These are phyloP conservation scores for Gossypium rotundifolium DNA, from an alignment of 345 rosid species.

Conservation along the genomic window DNA sequence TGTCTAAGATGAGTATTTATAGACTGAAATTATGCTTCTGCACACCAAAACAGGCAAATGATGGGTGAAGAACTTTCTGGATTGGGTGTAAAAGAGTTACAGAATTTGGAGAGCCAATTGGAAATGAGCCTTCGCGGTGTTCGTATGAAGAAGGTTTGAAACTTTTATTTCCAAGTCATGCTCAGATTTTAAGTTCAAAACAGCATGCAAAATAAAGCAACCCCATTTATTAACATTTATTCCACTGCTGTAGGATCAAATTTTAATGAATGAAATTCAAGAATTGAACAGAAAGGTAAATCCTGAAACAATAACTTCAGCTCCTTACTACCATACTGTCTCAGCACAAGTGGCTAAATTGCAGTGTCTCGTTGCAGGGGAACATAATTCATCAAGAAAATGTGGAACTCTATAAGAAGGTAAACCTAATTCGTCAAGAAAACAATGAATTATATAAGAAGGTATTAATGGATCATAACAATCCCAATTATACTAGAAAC, in stretches of 20 bases:
- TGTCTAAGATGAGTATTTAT: not conserved
- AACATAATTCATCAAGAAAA: conserved; percentile 57
- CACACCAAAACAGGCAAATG: conserved; percentile 50
- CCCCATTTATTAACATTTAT: conserved; percentile 5
- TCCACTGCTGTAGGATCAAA: conserved; percentile 43
- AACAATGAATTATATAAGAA: conserved; percentile 40
- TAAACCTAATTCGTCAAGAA: conserved; percentile 45
- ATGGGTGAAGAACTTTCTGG: conserved; percentile 78
- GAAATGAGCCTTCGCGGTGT: conserved; percentile 52
- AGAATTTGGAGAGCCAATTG: conserved; percentile 50
- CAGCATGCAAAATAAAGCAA: not conserved
- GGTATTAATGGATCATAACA: conserved; percentile 20
- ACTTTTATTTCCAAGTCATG: conserved; percentile 1
- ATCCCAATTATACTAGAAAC: conserved; percentile 4
- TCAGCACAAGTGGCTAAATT: conserved; percentile 17
- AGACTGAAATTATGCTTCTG: conserved; percentile 6
- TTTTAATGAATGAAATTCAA: conserved; percentile 54
- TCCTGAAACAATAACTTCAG: conserved; percentile 7
- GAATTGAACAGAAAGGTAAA: conserved; percentile 51
- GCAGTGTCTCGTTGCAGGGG: conserved; percentile 38
- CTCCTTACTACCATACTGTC: conserved; percentile 3
- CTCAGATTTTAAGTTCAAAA: conserved; percentile 9
- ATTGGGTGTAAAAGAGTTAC: conserved; percentile 41
- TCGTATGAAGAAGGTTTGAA: conserved; percentile 54
- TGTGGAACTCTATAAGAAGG: conserved; percentile 66